A percentile compares a stretch with the other conserved stretches of the same genome.
Conservation (phyloP, 2,329 filamentous ascomycete genomes). For the Fusarium sp. region DNA sequence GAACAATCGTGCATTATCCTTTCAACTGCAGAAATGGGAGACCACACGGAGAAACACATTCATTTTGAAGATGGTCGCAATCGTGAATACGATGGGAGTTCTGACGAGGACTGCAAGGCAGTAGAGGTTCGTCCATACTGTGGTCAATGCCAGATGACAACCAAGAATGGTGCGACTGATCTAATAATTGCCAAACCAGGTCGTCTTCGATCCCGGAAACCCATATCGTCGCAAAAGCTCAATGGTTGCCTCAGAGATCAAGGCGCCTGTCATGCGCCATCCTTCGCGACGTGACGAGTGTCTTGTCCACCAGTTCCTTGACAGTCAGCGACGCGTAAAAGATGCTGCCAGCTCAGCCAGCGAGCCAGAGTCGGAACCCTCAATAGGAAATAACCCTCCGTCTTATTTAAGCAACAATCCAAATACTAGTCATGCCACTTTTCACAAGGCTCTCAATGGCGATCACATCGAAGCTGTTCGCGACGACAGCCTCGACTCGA, state of each 20-base stretch:
- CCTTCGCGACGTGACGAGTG: slow-evolving; percentile 61
- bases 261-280: slow-evolving; percentile 45
- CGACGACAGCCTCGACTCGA: slow-evolving; percentile 30
- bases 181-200: slow-evolving; percentile 49
- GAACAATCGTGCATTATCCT: background rate
- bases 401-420: slow-evolving; percentile 27
- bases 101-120: slow-evolving; percentile 58
- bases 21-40: slow-evolving; percentile 23
- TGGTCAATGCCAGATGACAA: background rate
- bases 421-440: slow-evolving; percentile 14
- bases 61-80: slow-evolving; percentile 48
- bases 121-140: slow-evolving; percentile 57
- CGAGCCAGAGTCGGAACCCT: slow-evolving; percentile 42
- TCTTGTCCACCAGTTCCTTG: slow-evolving; percentile 72
- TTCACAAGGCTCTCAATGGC: slow-evolving; percentile 21
- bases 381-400: slow-evolving; percentile 43
- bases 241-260: slow-evolving; percentile 62
- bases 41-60: slow-evolving; percentile 35
- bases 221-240: slow-evolving; percentile 74
- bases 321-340: slow-evolving; percentile 59
- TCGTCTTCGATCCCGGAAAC: slow-evolving; percentile 69
- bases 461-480: slow-evolving; percentile 18
- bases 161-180: slow-evolving; percentile 4
- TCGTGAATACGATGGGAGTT: slow-evolving; percentile 55
- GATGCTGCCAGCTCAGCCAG: slow-evolving; percentile 41